These are phyloP conservation scores for Tilletia walkeri DNA, from an alignment of 1,284 basidiomycete genomes.

Conservation along the genomic window DNA sequence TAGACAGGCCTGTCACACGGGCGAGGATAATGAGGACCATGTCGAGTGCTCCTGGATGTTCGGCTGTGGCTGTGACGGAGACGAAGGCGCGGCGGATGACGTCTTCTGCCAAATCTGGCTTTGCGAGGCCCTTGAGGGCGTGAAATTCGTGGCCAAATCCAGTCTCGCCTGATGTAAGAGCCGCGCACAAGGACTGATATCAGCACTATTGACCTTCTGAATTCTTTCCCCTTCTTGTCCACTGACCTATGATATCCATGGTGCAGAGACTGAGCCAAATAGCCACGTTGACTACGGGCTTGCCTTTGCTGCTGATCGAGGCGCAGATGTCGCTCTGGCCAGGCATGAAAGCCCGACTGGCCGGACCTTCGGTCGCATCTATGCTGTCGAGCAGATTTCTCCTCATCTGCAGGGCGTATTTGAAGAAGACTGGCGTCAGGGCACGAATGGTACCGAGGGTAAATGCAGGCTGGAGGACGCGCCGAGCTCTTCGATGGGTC, in stretches of 20 bases:
- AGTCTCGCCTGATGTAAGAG: slow-evolving; percentile 23
- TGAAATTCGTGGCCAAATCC: slow-evolving; percentile 48
- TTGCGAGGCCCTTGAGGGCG: not conserved
- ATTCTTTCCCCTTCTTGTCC: not conserved
- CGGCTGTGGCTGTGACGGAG: not conserved
- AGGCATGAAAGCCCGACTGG: slow-evolving; percentile 2
- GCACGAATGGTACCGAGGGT: slow-evolving; percentile 40
- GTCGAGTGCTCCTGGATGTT: not conserved
- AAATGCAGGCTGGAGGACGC: slow-evolving; percentile 50
- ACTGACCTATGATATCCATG: slow-evolving; percentile 46
- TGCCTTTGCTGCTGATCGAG: not conserved
- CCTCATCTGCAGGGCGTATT: slow-evolving; percentile 27
- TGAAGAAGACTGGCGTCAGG: slow-evolving; percentile 40
- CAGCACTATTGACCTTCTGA: no score
- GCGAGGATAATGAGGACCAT: not conserved
- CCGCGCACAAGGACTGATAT: no score
- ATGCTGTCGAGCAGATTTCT: slow-evolving; percentile 30
- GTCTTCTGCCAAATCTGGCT: not conserved
- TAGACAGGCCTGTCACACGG: not conserved
- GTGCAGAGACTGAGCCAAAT: slow-evolving; percentile 36
- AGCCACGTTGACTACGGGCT: slow-evolving; percentile 32
- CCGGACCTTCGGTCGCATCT: slow-evolving; percentile 19
- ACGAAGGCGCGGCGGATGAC: not conserved
- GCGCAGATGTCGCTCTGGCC: slow-evolving; percentile 6
- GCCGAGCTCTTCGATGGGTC: slow-evolving; percentile 42